Evolutionary conservation across 495 filamentous ascomycete species (phyloP), one percentile per base, ranked within the genome.

Genomic region (Podospora conica): DNA sequence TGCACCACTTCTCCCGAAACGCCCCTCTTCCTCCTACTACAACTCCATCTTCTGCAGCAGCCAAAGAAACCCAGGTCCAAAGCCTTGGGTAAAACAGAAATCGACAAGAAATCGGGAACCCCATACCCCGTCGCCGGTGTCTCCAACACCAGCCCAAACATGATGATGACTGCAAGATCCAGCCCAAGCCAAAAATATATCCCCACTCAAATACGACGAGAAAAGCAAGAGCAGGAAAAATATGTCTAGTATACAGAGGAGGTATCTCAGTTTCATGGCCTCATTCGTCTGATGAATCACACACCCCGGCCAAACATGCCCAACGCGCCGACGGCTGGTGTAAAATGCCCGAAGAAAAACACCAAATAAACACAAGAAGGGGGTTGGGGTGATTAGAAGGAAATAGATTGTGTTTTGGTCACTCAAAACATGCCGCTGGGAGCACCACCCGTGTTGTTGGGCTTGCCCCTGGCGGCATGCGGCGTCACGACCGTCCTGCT

Each of bases 351-450:
- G 33, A 20, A 61, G 66, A 61, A 69, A 72, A 66, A 55, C 72
- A 67, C 66, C 53, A 61, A 66, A 72, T 68, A 73, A 71, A 75
- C 72, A 60, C 12, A 54, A n/a, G 15, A 60, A 63, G 27, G 31
- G 20, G 6, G n/a, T 18, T 54, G 20, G 33, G 65, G 18, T 29
- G 58, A 65, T 67, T 67, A 70, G 67, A 69, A 71, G 70, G 55
- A 67, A 71, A 71, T 58, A 58, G 55, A 18, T 22, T 62, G 54
- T n/a, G 59, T 53, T 64, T 24, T 9, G 28, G 11, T 9, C 15
- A 24, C 11, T 70, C 65, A 82, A 64, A 83, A 79, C 80, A 83
- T 80, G 27, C 81, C 81, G 6, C 79, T 79, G 0, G 80, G 80
- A 25, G 76, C 23, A 2, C 70, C 71, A 15, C 33, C 33, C 66